phyloP scores from a whole-genome alignment of 2,329 filamentous ascomycete species.

The Blastomyces emzantsi region DNA sequence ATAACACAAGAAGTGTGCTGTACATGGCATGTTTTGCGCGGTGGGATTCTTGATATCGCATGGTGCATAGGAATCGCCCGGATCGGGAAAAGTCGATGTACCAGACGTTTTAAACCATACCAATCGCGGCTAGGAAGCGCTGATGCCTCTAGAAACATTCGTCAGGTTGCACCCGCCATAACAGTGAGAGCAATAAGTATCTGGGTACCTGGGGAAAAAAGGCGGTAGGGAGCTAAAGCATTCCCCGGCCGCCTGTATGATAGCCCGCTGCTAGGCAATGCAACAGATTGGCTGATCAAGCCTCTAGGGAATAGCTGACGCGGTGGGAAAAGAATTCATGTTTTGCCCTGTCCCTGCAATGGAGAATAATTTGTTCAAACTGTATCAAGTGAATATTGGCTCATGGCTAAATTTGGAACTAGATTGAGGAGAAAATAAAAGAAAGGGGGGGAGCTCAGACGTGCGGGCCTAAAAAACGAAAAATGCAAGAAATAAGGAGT shows the following conservation, averaged over 20 bases:
- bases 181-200: neutral
- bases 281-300: neutral
- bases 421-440: neutral
- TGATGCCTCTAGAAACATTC: neutral
- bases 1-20: neutral
- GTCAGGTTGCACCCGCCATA: neutral
- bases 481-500: neutral
- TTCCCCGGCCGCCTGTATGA: neutral
- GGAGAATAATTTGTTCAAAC: neutral
- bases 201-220: neutral
- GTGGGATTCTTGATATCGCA: no score
- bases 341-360: neutral
- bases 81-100: no score
- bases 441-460: neutral
- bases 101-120: no score
- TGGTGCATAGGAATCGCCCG: no score
- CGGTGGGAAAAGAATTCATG: neutral
- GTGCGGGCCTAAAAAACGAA: neutral
- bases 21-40: no score
- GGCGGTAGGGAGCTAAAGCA: neutral
- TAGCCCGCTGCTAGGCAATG: neutral
- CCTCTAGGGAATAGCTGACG: neutral
- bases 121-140: neutral
- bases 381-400: neutral
- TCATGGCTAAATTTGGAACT: neutral